Base-by-base conservation (phyloP, 306 rosid species). In the Corylus americana region DNA sequence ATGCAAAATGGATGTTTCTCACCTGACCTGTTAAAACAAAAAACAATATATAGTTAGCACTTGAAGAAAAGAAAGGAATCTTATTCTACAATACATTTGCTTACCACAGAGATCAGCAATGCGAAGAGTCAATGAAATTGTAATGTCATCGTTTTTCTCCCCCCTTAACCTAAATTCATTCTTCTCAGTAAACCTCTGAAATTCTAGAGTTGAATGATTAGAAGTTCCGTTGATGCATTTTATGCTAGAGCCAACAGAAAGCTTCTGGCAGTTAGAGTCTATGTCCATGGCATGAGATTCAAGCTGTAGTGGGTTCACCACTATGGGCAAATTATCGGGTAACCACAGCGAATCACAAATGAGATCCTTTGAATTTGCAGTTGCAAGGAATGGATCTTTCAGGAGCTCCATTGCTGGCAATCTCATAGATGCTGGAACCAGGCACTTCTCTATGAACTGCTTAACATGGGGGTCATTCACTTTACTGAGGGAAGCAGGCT, bases 391-490 rank as follows among this genome's bases (percentile, higher is more conserved):
- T 39, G 98, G 91, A 84, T 93, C 97, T 67, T 90, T 89, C 89
- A 95, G 81, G 58, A 95, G 91, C 73, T 95, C 97, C n/a, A 83
- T 71, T 18, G 98, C 97, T 39, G 90, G 74, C 76, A 82, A 58
- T 87, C 99, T 90, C 90, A 74, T 55, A 45, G 96, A 79, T 63
- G 91, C 92, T 63, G 97, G 96, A 87, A 82, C 97, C 61, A 95
- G 77, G 84, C 98, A 95, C 83, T 88, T 95, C 83, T 91, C 98
- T 27, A 95, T 95, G 83, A 95, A 93, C 79, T 83, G 90, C 88
- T 86, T 95, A 55, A 90, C 85, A 82, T 88, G 78, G 5, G 87
- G 91, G 77, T 93, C 91, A 68, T 14, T 79, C 80, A 95, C 98
- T 85, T 87, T 91, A 31, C 78, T 59, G 20, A 95, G 98, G 50